phyloP scores from a whole-genome alignment of 73 alveolate species.

The Paraurostyla sp. region DNA sequence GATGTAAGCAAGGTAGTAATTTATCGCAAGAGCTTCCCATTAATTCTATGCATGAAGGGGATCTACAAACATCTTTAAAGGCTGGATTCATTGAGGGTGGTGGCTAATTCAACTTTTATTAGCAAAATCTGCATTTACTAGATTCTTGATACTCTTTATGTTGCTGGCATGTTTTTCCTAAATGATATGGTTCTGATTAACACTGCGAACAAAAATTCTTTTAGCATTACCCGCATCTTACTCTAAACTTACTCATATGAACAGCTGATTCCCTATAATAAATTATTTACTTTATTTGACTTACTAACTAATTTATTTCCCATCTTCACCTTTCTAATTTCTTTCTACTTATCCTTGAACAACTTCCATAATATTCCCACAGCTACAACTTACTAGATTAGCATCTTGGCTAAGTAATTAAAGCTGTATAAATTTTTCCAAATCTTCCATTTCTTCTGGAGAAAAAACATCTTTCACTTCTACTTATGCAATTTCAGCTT shows the following conservation, averaged over 20 bases:
- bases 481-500: constrained; percentile 42
- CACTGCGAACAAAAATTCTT: constrained; percentile 73
- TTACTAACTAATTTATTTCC: constrained; percentile 52
- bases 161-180: constrained; percentile 80
- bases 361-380: constrained; percentile 76
- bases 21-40: constrained; percentile 75
- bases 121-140: constrained; percentile 70
- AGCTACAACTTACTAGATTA: background rate
- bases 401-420: background rate
- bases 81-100: constrained; percentile 51
- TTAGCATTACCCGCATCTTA: constrained; percentile 74
- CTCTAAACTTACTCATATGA: constrained; percentile 76
- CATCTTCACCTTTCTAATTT: constrained; percentile 70
- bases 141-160: constrained; percentile 67
- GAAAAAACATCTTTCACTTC: constrained; percentile 67
- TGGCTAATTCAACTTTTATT: constrained; percentile 45
- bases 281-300: background rate
- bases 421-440: constrained; percentile 10
- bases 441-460: constrained; percentile 62
- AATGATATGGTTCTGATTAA: constrained; percentile 77
- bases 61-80: constrained; percentile 73
- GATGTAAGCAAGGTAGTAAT: constrained; percentile 82
- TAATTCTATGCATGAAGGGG: constrained; percentile 71
- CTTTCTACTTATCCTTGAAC: constrained; percentile 76
- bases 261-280: constrained; percentile 71